Evolutionary conservation across 2,329 filamentous ascomycete genomes (phyloP).

Genomic region (Claviceps sp.): DNA sequence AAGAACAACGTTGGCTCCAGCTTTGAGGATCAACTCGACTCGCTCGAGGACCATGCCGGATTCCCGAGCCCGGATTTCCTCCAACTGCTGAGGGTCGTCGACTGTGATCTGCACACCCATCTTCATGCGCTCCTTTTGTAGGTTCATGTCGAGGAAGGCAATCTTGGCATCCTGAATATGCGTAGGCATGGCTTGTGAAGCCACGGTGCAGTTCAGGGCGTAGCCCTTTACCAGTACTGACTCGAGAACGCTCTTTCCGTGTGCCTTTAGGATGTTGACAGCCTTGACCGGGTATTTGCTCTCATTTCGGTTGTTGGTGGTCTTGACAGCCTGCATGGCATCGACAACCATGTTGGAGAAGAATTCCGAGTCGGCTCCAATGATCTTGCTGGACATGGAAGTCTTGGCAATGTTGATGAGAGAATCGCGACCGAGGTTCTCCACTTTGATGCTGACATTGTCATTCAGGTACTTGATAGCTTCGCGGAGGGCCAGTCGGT

Average conservation of each 20-base stretch:
- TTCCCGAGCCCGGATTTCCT: constrained; percentile 91
- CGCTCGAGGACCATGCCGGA: constrained; percentile 86
- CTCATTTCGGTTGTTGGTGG: constrained; percentile 80
- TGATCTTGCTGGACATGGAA: constrained; percentile 99
- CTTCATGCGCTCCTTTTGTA: constrained; percentile 99
- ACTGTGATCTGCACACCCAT: constrained; percentile 96
- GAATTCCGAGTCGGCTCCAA: constrained; percentile 89
- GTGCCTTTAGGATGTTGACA: constrained; percentile 96
- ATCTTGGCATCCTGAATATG: constrained; percentile 90
- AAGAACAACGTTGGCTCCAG: constrained; percentile 88
- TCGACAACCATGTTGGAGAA: constrained; percentile 97
- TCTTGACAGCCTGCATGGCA: constrained; percentile 89
- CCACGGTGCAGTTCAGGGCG: constrained; percentile 95
- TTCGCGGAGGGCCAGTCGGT: constrained; percentile 87
- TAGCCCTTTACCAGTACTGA: constrained; percentile 91
- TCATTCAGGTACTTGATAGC: constrained; percentile 98
- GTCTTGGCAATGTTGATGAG: constrained; percentile 94
- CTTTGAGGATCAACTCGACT: constrained; percentile 94
- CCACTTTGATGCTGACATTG: constrained; percentile 92
- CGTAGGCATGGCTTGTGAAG: constrained; percentile 95
- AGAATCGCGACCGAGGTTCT: constrained; percentile 78
- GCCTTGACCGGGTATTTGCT: constrained; percentile 97
- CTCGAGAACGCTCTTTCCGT: constrained; percentile 83
- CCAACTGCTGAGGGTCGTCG: constrained; percentile 90
- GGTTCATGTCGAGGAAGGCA: constrained; percentile 90